Percentiles rank a stretch among this genome's conserved stretches.
phyloP scores from a whole-genome alignment of 2,329 filamentous ascomycete species.

The Venturia oleaginea region DNA sequence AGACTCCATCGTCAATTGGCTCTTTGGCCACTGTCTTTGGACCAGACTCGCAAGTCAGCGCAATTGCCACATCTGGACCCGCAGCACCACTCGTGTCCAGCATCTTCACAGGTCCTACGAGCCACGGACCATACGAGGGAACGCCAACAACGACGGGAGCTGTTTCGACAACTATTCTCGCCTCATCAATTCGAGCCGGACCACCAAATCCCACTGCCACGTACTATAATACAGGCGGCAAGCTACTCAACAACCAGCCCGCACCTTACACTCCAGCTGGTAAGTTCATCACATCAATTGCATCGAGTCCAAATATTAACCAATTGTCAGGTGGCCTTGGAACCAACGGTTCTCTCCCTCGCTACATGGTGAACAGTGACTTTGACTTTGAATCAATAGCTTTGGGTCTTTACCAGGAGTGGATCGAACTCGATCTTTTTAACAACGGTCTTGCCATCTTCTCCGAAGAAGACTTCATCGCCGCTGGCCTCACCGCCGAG shows the following conservation, averaged over 20 bases:
- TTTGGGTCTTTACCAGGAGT: slow-evolving; percentile 71
- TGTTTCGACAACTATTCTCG: slow-evolving; percentile 41
- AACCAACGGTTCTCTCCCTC: slow-evolving; percentile 66
- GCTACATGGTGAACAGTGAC: slow-evolving; percentile 70
- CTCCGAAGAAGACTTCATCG: slow-evolving; percentile 58
- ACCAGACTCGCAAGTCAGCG: slow-evolving; percentile 34
- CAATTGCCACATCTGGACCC: slow-evolving; percentile 25
- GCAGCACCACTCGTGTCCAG: slow-evolving; percentile 38
- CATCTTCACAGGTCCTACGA: slow-evolving; percentile 49
- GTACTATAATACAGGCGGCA: slow-evolving; percentile 62
- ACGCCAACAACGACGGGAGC: slow-evolving; percentile 62
- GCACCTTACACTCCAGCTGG: slow-evolving; percentile 62
- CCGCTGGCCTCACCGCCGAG: slow-evolving; percentile 57
- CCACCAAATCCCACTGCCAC: slow-evolving; percentile 54
- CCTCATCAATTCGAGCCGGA: slow-evolving; percentile 47
- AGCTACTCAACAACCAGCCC: slow-evolving; percentile 57
- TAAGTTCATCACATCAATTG: slow-evolving; percentile 11
- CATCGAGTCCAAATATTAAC: neutral
- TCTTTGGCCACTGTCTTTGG: slow-evolving; percentile 35
- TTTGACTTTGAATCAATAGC: slow-evolving; percentile 75
- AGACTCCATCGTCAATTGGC: slow-evolving; percentile 24
- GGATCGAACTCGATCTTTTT: slow-evolving; percentile 77
- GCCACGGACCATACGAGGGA: slow-evolving; percentile 61
- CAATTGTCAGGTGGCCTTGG: slow-evolving; percentile 50
- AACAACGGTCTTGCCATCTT: slow-evolving; percentile 65